Conservation (phyloP, 805 yeast genomes). For the Yarrowia keelungensis region DNA sequence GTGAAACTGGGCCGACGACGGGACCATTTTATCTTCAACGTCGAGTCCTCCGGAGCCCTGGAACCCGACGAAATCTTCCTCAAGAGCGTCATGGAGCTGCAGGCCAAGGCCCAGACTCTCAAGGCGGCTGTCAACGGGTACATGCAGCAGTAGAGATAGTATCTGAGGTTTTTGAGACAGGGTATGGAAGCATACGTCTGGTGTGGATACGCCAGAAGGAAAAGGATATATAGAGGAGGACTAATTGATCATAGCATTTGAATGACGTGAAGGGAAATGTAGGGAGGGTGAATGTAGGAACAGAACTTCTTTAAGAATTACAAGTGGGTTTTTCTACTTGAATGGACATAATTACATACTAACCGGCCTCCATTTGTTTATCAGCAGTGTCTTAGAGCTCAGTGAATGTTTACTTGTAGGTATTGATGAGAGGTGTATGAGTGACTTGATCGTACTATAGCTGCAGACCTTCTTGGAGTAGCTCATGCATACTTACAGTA, state of each 20-base stretch:
- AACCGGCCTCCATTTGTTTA: no score
- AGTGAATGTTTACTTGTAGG: no score
- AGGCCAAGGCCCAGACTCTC: constrained; percentile 61
- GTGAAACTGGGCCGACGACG: constrained; percentile 91
- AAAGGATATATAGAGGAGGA: constrained; percentile 35
- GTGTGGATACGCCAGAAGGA: not conserved
- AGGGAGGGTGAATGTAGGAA: no score
- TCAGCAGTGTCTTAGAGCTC: no score
- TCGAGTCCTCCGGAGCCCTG: constrained; percentile 97
- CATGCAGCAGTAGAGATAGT: constrained; percentile 28
- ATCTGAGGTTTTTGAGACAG: not conserved
- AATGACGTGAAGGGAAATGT: no score
- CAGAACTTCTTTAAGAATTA: no score
- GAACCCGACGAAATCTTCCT: constrained; percentile 94
- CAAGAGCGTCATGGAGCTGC: constrained; percentile 84
- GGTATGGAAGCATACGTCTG: not conserved
- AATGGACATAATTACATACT: no score
- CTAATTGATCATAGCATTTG: constrained; percentile 16
- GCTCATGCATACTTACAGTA: no score
- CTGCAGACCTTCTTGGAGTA: no score
- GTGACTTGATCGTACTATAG: no score
- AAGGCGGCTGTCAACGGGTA: constrained; percentile 14
- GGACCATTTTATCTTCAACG: constrained; percentile 92
- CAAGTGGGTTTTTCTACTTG: no score
- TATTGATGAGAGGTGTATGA: no score